Conservation (phyloP, 2,329 filamentous ascomycete species). For the Fusarium oxysporum region DNA sequence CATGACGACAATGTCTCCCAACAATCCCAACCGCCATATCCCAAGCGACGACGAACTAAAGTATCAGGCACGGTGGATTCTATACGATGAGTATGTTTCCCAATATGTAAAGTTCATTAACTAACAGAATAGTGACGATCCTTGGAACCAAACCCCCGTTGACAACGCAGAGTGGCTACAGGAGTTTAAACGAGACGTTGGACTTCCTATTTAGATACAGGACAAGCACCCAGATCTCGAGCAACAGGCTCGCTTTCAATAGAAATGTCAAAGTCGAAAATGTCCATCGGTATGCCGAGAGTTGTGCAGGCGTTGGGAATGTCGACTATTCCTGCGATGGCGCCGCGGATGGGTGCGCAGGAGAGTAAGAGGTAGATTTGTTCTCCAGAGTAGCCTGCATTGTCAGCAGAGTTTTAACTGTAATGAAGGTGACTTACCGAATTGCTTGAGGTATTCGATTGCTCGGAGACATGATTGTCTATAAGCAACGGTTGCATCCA, state of each 20-base stretch:
- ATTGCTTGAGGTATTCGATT: slow-evolving; percentile 53
- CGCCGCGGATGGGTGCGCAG: slow-evolving; percentile 87
- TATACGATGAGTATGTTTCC: slow-evolving; percentile 34
- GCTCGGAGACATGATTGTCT: slow-evolving; percentile 78
- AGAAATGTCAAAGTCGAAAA: slow-evolving; percentile 93
- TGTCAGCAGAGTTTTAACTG: not conserved
- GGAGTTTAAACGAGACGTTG: slow-evolving; percentile 39
- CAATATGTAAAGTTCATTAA: fast-evolving
- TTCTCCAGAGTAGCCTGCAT: slow-evolving; percentile 66
- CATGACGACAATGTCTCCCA: slow-evolving; percentile 35
- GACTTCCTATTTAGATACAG: slow-evolving; percentile 30
- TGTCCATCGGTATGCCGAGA: slow-evolving; percentile 88
- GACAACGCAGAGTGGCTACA: slow-evolving; percentile 39
- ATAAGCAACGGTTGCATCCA: slow-evolving; percentile 89
- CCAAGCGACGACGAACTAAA: slow-evolving; percentile 34
- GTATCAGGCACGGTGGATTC: slow-evolving; percentile 34
- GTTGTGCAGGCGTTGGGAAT: slow-evolving; percentile 94
- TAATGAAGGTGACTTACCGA: slow-evolving; percentile 32
- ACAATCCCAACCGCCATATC: slow-evolving; percentile 34
- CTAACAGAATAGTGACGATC: slow-evolving; percentile 31
- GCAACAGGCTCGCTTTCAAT: slow-evolving; percentile 65
- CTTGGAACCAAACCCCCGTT: slow-evolving; percentile 41
- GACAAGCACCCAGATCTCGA: slow-evolving; percentile 45
- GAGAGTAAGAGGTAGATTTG: slow-evolving; percentile 89
- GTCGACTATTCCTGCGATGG: slow-evolving; percentile 90